Evolutionary conservation across 371 early-diverging fungal genomes (phyloP), one percentile per base, ranked within the genome.

Genomic region (Mortierella sp.): DNA sequence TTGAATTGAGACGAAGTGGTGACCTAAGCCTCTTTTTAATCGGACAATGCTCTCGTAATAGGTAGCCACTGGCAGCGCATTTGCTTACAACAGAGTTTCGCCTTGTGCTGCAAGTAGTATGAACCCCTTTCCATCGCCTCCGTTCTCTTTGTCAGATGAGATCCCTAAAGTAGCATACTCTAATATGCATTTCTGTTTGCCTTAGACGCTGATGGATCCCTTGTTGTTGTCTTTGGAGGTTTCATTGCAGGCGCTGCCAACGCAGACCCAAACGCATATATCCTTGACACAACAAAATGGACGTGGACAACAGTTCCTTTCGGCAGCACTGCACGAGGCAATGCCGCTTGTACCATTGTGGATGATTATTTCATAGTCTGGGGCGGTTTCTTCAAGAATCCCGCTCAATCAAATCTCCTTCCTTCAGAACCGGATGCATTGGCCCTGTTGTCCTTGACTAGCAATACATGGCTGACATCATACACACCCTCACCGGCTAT

Each of bases 41-140:
- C 45, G 22, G 9, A 21, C 40, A 13, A 19, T 11, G 21, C 22
- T 22, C 21, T 43, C 28, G 13, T 24, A 9, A 36, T 22, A 77
- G 78, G 13, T 65, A 22, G 62, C 79, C 13, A 69, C 55, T 19
- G 79, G 79, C 28, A 10, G 28, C 28, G 28, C 32, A 8, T 78
- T 69, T 33, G 13, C 52, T 0, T 45, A 69, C n/a, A 21, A 16
- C 3, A 47, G 79, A 15, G 58, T 36, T 3, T 58, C 52, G 1
- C 74, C 58, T 45, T 78, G 79, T 48, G 79, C 74, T 11, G 79
- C 79, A 13, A 63, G 60, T 50, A 78, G 79, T 78, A 73, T 43
- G 79, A 66, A 8, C 36, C 16, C 15, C 28, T 58, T 45, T 24
- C 32, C 38, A n/a, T 41, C n/a, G n/a, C n/a, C n/a, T n/a, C n/a